These are phyloP conservation scores for Salvia hispanica DNA, from an alignment of 257 asterid species.

Conservation along the genomic window DNA sequence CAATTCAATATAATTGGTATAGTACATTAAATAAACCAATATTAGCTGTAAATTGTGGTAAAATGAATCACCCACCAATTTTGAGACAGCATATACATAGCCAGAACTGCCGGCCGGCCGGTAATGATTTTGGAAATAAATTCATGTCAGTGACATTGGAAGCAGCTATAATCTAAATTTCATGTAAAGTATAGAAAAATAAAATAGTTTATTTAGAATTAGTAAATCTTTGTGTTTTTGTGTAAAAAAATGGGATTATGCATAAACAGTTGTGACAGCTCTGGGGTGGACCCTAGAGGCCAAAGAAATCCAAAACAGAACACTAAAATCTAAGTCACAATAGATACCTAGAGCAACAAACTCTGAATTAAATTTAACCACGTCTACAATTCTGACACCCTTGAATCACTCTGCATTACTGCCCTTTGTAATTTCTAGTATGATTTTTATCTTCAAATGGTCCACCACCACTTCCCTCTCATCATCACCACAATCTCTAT, in stretches of 20 bases:
- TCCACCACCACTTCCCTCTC: conserved; percentile 33
- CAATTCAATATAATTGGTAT: too few species aligned
- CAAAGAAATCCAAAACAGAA: not conserved
- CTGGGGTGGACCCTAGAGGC: too few species aligned
- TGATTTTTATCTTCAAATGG: conserved; percentile 31
- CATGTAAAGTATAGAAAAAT: too few species aligned
- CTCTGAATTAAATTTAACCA: conserved; percentile 13
- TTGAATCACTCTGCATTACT: not conserved
- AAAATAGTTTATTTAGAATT: too few species aligned
- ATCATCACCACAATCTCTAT: conserved; percentile 17
- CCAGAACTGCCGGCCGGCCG: not conserved
- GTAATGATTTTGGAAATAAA: not conserved
- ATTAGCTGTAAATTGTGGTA: too few species aligned
- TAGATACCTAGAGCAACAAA: conserved; percentile 27
- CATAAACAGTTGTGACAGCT: too few species aligned
- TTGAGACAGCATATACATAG: not conserved
- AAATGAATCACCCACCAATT: too few species aligned
- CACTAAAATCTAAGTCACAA: not conserved
- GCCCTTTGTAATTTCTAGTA: not conserved
- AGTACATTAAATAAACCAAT: too few species aligned
- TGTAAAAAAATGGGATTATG: too few species aligned
- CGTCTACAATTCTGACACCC: not conserved
- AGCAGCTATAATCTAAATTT: too few species aligned
- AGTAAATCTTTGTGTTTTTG: too few species aligned
- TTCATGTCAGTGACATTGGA: too few species aligned